Evolutionary conservation across 768 basidiomycete genomes (phyloP).

Genomic region (Mycena pura): DNA sequence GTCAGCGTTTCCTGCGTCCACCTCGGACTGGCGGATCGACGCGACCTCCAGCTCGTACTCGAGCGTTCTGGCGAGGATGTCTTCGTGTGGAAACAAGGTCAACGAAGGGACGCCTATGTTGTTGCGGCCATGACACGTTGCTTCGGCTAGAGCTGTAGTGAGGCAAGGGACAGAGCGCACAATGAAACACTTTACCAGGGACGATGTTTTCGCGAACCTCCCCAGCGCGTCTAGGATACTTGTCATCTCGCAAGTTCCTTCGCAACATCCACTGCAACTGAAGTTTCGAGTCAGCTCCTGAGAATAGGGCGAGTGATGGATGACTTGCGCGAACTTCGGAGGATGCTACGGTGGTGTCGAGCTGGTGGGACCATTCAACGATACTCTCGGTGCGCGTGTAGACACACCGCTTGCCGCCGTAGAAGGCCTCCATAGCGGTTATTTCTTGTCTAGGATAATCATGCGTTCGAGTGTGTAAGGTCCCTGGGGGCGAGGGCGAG

Average conservation of each 20-base stretch:
- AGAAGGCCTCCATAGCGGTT: not conserved
- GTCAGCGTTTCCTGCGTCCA: conserved; percentile 11
- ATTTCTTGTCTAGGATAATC: not conserved
- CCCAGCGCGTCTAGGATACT: conserved; percentile 2
- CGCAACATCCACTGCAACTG: conserved; percentile 14
- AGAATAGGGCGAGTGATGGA: not conserved
- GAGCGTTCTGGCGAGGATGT: conserved; percentile 16
- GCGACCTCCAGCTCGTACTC: conserved; percentile 18
- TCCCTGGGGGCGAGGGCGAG: too few species aligned
- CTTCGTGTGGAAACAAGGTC: conserved; percentile 21
- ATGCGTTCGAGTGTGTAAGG: not conserved
- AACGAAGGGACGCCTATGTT: not conserved
- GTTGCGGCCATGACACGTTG: not conserved
- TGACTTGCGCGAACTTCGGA: conserved; percentile 7
- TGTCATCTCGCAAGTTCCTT: conserved; percentile 12
- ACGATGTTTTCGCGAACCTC: conserved; percentile 20
- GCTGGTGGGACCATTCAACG: conserved; percentile 13
- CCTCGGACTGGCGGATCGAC: not conserved
- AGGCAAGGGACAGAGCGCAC: not conserved
- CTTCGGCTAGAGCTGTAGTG: not conserved
- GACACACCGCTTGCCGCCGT: conserved; percentile 13
- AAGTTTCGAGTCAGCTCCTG: conserved; percentile 2
- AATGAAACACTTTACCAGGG: conserved; percentile 7
- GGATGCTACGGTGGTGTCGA: conserved; percentile 3
- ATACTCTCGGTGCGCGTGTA: not conserved